Conservation (phyloP, 306 rosid species). For the Cicer bijugum region DNA sequence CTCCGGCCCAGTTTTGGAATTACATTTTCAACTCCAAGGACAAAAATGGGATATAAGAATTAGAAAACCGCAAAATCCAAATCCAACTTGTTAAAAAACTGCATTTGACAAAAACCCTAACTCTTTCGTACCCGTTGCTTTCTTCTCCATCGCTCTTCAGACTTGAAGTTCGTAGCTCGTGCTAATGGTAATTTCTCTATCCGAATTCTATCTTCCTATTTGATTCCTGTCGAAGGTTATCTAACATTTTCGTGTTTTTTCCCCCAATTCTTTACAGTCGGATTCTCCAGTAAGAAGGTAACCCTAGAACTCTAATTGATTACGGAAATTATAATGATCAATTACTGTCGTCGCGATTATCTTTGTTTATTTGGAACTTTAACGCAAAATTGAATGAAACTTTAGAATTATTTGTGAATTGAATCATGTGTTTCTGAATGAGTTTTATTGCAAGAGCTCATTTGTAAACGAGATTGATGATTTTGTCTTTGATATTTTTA, state of each 20-base stretch:
- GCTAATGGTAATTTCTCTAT: slow-evolving; percentile 56
- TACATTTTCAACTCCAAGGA: too few species aligned
- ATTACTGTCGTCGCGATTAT: background rate
- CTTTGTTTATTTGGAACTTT: slow-evolving; percentile 1
- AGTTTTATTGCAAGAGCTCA: background rate
- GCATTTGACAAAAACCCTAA: slow-evolving; percentile 50
- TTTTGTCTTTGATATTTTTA: background rate
- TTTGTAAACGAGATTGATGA: background rate
- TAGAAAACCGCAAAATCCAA: too few species aligned
- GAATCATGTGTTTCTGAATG: background rate
- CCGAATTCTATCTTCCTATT: background rate
- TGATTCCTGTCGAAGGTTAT: background rate
- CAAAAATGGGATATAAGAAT: too few species aligned
- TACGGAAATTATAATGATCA: background rate
- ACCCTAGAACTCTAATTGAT: slow-evolving; percentile 18
- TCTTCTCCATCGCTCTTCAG: background rate
- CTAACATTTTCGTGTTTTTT: slow-evolving; percentile 23
- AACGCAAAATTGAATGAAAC: background rate
- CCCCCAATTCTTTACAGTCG: slow-evolving; percentile 57
- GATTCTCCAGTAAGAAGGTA: slow-evolving; percentile 82
- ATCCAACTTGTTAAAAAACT: too few species aligned
- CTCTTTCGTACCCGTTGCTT: slow-evolving; percentile 17
- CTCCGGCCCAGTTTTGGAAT: too few species aligned
- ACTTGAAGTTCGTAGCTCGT: slow-evolving; percentile 23
- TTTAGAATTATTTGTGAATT: background rate